Base-by-base conservation (phyloP, 176 grass and related monocot species). In the Bothriochloa decipiens region DNA sequence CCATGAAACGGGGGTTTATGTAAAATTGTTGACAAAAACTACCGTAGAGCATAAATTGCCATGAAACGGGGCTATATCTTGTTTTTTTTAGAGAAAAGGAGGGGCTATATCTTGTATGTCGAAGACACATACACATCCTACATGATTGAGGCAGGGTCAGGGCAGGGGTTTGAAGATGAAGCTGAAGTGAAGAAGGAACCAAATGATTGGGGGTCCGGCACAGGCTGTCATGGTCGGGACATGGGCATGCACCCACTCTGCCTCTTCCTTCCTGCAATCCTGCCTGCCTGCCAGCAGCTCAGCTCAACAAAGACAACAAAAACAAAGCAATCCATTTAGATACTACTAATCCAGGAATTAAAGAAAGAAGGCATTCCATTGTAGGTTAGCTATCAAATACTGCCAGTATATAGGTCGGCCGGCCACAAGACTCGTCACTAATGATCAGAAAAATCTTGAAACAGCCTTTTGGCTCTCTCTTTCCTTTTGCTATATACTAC, bases 151-250 rank as follows among this genome's bases (percentile, higher is more conserved):
- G 43, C 18, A 55, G 5, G 50, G 22, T 71, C 18, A 55, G 5
- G 50, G 17, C 68, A 23, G 39, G 71, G 64, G 28, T 49, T 23
- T 23, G 50, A 32, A 28, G n/a, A 11, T 43, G 47, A 81, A 70
- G 23, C 79, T 70, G 28, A 39, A 36, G 46, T 45, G 69, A 45
- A 27, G 20, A 60, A 27, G 70, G 9, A 16, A 47, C 23, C 64
- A 72, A 71, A 86, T 77, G 72, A 78, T 86, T 86, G 57, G 8
- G 61, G 67, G 2, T 7, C 74, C 57, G 78, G 43, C 57, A 78
- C 84, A 83, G 88, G 79, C 83, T 86, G 84, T 78, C 45, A 0
- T 86, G 84, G 79, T 90, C 73, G 88, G 78, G 18, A 42, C 83
- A 82, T 77, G 78, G 72, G 53, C 83, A 82, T 77, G 78, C 65